Evolutionary conservation across 2,329 filamentous ascomycete species (phyloP).

Genomic region (Cylindrodendrum hubeiense): DNA sequence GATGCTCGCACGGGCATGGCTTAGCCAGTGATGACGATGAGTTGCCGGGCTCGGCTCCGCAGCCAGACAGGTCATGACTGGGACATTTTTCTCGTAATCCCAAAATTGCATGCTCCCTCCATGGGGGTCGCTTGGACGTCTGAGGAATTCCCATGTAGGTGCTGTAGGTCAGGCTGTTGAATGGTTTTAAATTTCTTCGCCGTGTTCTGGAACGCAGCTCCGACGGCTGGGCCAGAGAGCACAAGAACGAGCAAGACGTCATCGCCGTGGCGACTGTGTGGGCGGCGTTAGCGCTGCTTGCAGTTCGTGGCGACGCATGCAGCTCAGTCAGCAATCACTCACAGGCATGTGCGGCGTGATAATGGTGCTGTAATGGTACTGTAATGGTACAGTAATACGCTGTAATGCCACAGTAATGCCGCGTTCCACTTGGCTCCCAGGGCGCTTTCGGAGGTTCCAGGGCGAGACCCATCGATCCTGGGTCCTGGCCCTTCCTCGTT

Average conservation of each 20-base stretch:
- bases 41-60: not conserved
- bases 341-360: conserved; percentile 35
- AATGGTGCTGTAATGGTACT: too few relatives aligned
- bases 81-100: not conserved
- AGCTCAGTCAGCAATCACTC: conserved; percentile 29
- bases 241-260: conserved; percentile 37
- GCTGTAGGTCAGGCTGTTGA: not conserved
- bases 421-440: conserved; percentile 14
- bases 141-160: not conserved
- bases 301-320: conserved; percentile 19
- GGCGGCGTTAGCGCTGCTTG: conserved; percentile 29
- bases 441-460: conserved; percentile 1
- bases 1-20: too few relatives aligned
- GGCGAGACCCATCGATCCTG: conserved; percentile 11
- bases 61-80: not conserved
- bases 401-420: conserved; percentile 23
- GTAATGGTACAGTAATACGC: conserved; percentile 28
- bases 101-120: not conserved
- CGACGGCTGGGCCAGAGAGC: conserved; percentile 1
- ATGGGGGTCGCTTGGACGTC: not conserved
- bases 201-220: conserved; percentile 35
- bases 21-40: too few relatives aligned
- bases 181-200: not conserved
- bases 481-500: not conserved
- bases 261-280: conserved; percentile 28